Evolutionary conservation across 2,329 filamentous ascomycete genomes (phyloP), one percentile per base, ranked within the genome.

Genomic region (Acephala macrosclerotiorum): DNA sequence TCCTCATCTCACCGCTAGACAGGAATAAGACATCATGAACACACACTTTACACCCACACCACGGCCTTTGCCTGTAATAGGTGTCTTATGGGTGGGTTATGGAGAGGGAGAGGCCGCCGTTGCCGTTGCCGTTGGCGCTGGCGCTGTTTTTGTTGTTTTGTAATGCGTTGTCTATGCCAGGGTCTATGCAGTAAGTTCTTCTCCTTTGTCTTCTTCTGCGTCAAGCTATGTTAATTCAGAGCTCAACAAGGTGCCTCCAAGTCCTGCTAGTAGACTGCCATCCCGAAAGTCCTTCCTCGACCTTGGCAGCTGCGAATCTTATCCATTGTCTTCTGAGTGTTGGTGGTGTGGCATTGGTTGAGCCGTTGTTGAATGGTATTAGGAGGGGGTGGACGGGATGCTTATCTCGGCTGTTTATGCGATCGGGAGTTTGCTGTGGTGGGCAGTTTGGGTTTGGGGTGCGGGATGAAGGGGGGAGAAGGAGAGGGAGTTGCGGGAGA

Each of bases 231-330:
- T 8, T 49, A 25, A 49, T n/a, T 22, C 29, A 33, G 29, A 33
- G 20, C 11, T 7, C 18, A 2, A 5, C n/a, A 9, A 53, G 53
- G 14, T 53, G 36, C 18, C 35, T 60, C 71, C 86, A 65, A 57
- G 68, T 86, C 0, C 78, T 91, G 8, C 81, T 89, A n/a, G 83
- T 90, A 4, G 88, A 91, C 67, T 76, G 90, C 5, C 85, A 87
- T 66, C 86, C 86, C 0, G 77, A 83, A 16, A 81, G 83, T 0
- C 86, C 87, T 0, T 85, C 86, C 0, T 88, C 86, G 0, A 85
- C 85, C 0, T 85, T 86, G 3, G 87, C 87, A 0, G 83, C 87
- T 0, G 87, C 86, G 66, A 90, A 90, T 65, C 76, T 91, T 9
- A 81, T 85, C 7, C 79, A 87, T 14, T 90, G 87, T 72, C 74